phyloP scores from a whole-genome alignment of 202 grass and related monocot species.

The Dendrocalamus latiflorus region DNA sequence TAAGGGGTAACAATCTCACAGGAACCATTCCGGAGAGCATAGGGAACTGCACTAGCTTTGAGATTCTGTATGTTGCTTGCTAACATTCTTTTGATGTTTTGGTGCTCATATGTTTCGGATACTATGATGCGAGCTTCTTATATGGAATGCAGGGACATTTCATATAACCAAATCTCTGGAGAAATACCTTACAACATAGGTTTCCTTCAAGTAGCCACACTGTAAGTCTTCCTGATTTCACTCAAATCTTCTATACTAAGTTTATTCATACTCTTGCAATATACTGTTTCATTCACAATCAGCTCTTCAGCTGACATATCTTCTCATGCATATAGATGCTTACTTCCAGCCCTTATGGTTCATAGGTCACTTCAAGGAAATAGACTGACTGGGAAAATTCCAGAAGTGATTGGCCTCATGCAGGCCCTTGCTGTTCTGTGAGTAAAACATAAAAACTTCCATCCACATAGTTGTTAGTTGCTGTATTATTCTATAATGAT shows the following conservation, averaged over 20 bases:
- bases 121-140: neutral
- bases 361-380: slow-evolving; percentile 95
- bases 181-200: slow-evolving; percentile 99
- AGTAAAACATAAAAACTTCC: slow-evolving; percentile 35
- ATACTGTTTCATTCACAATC: neutral
- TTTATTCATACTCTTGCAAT: neutral
- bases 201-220: slow-evolving; percentile 97
- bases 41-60: slow-evolving; percentile 95
- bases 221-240: slow-evolving; percentile 48
- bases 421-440: slow-evolving; percentile 98
- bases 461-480: neutral
- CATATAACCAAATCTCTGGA: slow-evolving; percentile 91
- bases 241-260: neutral
- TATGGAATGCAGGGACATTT: slow-evolving; percentile 74
- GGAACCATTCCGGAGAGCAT: slow-evolving; percentile 84
- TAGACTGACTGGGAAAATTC: slow-evolving; percentile 80
- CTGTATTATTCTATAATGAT: neutral
- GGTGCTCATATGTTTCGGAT: neutral
- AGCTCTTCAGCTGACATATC: neutral
- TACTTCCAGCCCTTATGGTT: slow-evolving; percentile 18
- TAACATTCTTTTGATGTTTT: neutral
- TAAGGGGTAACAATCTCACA: slow-evolving; percentile 94
- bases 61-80: slow-evolving; percentile 74
- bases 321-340: neutral
- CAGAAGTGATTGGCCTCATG: slow-evolving; percentile 99